These are phyloP conservation scores for Pichia sp. DNA, from an alignment of 1,139 yeast genomes.

Conservation along the genomic window DNA sequence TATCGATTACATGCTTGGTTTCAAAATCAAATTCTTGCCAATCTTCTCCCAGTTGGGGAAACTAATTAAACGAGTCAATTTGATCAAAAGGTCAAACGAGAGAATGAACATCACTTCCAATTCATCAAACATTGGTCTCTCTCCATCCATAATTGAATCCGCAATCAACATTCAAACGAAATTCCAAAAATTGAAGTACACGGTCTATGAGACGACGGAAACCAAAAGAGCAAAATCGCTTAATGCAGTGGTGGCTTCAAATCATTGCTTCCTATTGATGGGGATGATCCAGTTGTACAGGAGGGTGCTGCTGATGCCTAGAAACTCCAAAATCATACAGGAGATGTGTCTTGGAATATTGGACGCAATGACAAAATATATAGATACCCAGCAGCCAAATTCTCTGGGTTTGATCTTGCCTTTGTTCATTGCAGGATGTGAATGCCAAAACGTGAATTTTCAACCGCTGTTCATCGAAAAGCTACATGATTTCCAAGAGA, in stretches of 20 bases:
- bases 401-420: conserved; percentile 55
- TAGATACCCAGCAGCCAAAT: conserved; percentile 47
- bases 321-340: conserved; percentile 43
- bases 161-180: conserved; percentile 47
- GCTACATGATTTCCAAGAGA: conserved; percentile 36
- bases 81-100: conserved; percentile 7
- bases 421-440: conserved; percentile 58
- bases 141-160: conserved; percentile 37
- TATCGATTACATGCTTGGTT: conserved; percentile 57
- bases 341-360: conserved; percentile 44
- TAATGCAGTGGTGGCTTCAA: conserved; percentile 46
- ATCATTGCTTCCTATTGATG: conserved; percentile 49
- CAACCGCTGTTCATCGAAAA: conserved; percentile 39
- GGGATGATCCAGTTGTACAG: conserved; percentile 56
- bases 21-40: conserved; percentile 51
- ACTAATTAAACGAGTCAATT: conserved; percentile 41
- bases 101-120: background rate
- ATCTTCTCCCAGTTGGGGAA: conserved; percentile 44
- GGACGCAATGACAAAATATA: conserved; percentile 33
- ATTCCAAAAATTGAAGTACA: conserved; percentile 31
- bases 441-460: conserved; percentile 37
- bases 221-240: conserved; percentile 13
- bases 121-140: conserved; percentile 23
- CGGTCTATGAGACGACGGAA: conserved; percentile 22
- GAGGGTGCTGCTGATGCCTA: conserved; percentile 47